Conservation (phyloP, 2,329 filamentous ascomycete species). For the Hypomyces rosellus region DNA sequence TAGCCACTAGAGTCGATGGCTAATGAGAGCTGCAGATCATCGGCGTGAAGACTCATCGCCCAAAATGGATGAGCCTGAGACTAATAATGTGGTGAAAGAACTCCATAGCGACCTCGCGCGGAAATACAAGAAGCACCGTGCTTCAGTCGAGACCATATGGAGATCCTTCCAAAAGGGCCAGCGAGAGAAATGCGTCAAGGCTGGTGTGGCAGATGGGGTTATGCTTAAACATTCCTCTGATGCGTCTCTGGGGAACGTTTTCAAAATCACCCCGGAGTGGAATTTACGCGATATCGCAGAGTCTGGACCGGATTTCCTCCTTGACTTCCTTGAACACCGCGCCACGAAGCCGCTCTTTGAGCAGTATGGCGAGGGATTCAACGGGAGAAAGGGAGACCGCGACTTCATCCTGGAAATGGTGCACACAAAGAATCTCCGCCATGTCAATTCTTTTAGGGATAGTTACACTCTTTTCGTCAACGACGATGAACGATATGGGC, state of each 20-base stretch:
- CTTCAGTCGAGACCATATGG: slow-evolving; percentile 34
- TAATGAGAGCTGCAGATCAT: no score
- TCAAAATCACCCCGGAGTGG: slow-evolving; percentile 36
- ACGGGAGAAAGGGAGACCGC: slow-evolving; percentile 29
- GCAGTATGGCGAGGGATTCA: slow-evolving; percentile 27
- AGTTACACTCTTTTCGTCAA: slow-evolving; percentile 30
- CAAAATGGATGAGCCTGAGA: no score
- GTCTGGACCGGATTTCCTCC: slow-evolving; percentile 15
- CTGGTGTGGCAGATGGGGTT: slow-evolving; percentile 23
- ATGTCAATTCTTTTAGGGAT: slow-evolving; percentile 21
- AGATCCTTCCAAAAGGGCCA: slow-evolving; percentile 28
- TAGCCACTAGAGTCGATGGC: no score
- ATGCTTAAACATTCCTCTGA: slow-evolving; percentile 32
- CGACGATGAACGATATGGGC: slow-evolving; percentile 28
- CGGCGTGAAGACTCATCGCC: no score
- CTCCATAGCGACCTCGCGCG: slow-evolving; percentile 32
- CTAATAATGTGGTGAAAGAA: slow-evolving; percentile 7
- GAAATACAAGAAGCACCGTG: slow-evolving; percentile 31
- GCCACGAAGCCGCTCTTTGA: slow-evolving; percentile 26
- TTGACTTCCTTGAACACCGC: slow-evolving; percentile 33
- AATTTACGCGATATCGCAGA: slow-evolving; percentile 35
- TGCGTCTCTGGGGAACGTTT: slow-evolving; percentile 28
- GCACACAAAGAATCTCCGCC: slow-evolving; percentile 25
- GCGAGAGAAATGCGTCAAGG: slow-evolving; percentile 29
- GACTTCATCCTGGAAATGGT: slow-evolving; percentile 30